phyloP scores from a whole-genome alignment of 2,329 filamentous ascomycete genomes.

The Talaromyces verruculosus region DNA sequence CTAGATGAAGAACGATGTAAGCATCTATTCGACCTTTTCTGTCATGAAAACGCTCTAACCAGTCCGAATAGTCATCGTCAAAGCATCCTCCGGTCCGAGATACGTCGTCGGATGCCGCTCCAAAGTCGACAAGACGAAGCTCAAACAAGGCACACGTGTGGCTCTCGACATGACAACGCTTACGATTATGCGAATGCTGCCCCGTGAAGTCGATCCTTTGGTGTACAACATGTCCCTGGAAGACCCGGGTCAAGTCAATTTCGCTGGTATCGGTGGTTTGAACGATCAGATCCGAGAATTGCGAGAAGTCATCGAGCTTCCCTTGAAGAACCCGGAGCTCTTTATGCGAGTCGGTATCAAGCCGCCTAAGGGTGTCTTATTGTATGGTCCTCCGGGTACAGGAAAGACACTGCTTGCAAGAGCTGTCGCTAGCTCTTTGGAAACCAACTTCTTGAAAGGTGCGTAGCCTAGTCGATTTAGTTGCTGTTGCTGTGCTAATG shows the following conservation, averaged over 20 bases:
- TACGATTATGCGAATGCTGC: constrained; percentile 99
- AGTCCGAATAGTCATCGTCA: constrained; percentile 76
- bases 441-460: constrained; percentile 99
- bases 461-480: constrained; percentile 24
- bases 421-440: constrained; percentile 91
- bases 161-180: constrained; percentile 99
- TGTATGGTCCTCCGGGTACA: constrained; percentile 95
- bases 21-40: constrained; percentile 34
- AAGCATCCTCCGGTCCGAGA: constrained; percentile 92
- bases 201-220: constrained; percentile 93
- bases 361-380: constrained; percentile 91
- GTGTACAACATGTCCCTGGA: constrained; percentile 99
- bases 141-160: constrained; percentile 97
- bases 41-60: constrained; percentile 14
- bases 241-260: constrained; percentile 95
- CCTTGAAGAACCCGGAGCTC: constrained; percentile 96
- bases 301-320: constrained; percentile 94
- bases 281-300: constrained; percentile 98
- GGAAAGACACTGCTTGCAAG: constrained; percentile 93
- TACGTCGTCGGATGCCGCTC: constrained; percentile 98
- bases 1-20: constrained; percentile 97
- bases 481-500: constrained; percentile 21
- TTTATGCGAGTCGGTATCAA: constrained; percentile 98
- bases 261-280: constrained; percentile 92
- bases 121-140: constrained; percentile 94